Percentiles rank a stretch among this genome's conserved stretches.
These are phyloP conservation scores for Alnus glutinosa DNA, from an alignment of 306 rosid species.

Conservation along the genomic window DNA sequence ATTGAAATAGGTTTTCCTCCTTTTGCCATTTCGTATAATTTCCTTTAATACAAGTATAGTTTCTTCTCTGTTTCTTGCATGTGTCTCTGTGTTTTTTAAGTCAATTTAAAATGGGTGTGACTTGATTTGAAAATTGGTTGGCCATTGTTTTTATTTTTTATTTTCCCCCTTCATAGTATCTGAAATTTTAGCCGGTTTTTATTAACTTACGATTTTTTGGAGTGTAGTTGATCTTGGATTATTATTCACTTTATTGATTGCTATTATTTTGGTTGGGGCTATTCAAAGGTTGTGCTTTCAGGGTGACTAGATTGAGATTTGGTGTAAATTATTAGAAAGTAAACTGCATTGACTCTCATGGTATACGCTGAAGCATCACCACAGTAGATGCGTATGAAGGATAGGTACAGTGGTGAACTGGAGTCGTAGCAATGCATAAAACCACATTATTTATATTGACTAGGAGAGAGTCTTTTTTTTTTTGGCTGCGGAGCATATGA, in stretches of 20 bases:
- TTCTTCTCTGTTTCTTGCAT: background rate
- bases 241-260: background rate
- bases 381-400: no score
- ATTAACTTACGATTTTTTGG: background rate
- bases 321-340: background rate
- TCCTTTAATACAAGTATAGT: background rate
- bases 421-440: no score
- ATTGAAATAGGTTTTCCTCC: conserved; percentile 9
- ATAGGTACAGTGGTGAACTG: no score
- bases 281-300: background rate
- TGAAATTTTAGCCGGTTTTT: background rate
- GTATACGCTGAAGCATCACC: background rate
- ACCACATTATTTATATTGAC: no score
- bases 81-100: no score
- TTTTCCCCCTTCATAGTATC: background rate
- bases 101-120: background rate
- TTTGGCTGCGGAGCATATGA: no score
- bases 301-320: background rate
- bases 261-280: background rate
- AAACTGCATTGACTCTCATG: background rate
- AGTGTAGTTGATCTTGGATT: background rate
- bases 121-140: background rate
- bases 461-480: no score
- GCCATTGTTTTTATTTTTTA: background rate
- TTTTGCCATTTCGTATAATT: background rate